These are phyloP conservation scores for Oxalis stricta DNA, from an alignment of 441 rosid species.

Conservation along the genomic window DNA sequence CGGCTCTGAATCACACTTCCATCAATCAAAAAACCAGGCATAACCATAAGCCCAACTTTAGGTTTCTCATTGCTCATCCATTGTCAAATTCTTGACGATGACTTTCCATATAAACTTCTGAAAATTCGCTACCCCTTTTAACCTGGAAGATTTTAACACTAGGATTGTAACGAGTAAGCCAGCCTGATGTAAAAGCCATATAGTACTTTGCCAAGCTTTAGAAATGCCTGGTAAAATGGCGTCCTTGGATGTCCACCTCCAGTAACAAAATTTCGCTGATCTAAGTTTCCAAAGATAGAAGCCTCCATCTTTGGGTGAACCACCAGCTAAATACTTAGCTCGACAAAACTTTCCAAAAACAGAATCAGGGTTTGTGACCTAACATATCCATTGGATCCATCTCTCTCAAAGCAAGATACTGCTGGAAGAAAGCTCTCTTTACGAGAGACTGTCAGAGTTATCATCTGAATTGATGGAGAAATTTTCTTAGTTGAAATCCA, in stretches of 20 bases:
- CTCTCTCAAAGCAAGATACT: constrained; percentile 60
- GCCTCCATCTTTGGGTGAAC: constrained; percentile 96
- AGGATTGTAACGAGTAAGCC: constrained; percentile 80
- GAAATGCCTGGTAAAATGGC: constrained; percentile 77
- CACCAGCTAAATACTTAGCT: constrained; percentile 58
- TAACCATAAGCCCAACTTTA: constrained; percentile 68
- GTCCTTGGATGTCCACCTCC: constrained; percentile 95
- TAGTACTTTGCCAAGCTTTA: constrained; percentile 71
- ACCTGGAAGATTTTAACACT: constrained; percentile 62
- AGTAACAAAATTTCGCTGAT: constrained; percentile 59
- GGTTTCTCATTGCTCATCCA: constrained; percentile 55
- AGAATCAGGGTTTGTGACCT: constrained; percentile 76
- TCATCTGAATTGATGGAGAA: constrained; percentile 42
- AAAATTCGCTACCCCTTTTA: constrained; percentile 67
- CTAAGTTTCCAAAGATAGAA: constrained; percentile 85
- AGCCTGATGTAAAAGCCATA: constrained; percentile 90
- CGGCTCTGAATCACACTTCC: constrained; percentile 70
- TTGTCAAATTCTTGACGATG: constrained; percentile 48
- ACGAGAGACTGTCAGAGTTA: constrained; percentile 14
- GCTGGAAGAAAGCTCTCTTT: constrained; percentile 73
- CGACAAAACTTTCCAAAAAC: constrained; percentile 63
- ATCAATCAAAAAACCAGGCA: constrained; percentile 86
- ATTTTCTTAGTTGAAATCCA: constrained; percentile 69
- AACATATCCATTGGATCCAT: constrained; percentile 71
- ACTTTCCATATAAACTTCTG: constrained; percentile 82